Conservation (phyloP, 805 yeast genomes). For the Lachancea mirantina region DNA sequence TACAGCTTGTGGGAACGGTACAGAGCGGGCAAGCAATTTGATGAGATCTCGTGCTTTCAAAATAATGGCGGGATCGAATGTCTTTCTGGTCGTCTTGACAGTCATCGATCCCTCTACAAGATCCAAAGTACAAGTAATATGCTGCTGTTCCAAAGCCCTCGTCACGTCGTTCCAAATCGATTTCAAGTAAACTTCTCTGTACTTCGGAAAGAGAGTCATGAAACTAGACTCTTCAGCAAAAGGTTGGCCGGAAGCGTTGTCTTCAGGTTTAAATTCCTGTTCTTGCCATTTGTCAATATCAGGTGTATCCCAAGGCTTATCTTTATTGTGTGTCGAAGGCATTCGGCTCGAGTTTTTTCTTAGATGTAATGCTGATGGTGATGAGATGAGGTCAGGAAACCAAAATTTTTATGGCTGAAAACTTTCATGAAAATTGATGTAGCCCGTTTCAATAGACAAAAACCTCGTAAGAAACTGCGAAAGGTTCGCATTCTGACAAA, state of each 20-base stretch:
- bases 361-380: no score
- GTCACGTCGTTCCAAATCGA: slow-evolving; percentile 94
- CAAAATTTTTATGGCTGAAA: no score
- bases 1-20: slow-evolving; percentile 93
- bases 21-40: slow-evolving; percentile 89
- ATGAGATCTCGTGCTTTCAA: slow-evolving; percentile 92
- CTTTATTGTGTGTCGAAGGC: slow-evolving; percentile 91
- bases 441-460: no score
- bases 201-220: slow-evolving; percentile 92
- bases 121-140: slow-evolving; percentile 77
- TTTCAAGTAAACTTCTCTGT: slow-evolving; percentile 83
- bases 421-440: no score
- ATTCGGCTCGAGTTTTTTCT: no score
- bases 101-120: slow-evolving; percentile 97
- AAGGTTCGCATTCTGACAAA: no score
- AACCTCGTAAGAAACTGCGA: no score
- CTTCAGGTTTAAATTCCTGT: slow-evolving; percentile 85
- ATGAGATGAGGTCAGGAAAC: no score
- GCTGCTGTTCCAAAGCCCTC: slow-evolving; percentile 60
- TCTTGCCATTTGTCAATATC: slow-evolving; percentile 90
- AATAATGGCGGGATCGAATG: slow-evolving; percentile 90
- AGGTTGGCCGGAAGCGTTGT: slow-evolving; percentile 76
- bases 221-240: slow-evolving; percentile 95
- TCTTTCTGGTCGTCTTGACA: slow-evolving; percentile 90
- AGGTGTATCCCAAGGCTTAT: slow-evolving; percentile 96